Base-by-base conservation (phyloP, 257 asterid genomes). In the Solanum stenotomum region DNA sequence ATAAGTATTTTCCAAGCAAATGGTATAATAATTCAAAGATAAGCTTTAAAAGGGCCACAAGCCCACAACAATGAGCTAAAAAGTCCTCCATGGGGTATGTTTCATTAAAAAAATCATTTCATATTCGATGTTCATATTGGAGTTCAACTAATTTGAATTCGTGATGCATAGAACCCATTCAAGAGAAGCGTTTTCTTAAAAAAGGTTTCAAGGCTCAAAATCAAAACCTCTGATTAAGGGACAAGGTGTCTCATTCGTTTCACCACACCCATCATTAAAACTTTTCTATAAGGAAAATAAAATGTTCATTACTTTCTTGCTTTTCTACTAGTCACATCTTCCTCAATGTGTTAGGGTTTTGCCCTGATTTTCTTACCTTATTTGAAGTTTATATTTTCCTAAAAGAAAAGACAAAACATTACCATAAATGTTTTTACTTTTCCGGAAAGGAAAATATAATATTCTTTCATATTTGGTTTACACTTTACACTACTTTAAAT, bases 121-220 rank as follows among this genome's bases (percentile, higher is more conserved):
- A 6, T 63, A 63, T n/a, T 2, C 0, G 29, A 9, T 10, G 4
- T n/a, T 5, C 3, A 1, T 5, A 16, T 49, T 0, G 4, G 1
- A 10, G 4, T 63, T 63, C 7, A 5, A n/a, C 0, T 10, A 25
- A 63, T n/a, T 63, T 12, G 0, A 4, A 63, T 63, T n/a, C 0
- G 6, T 12, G 11, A 10, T n/a, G 0, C 10, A 25, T 63, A 63
- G 3, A 9, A 2, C 8, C 0, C 7, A n/a, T n/a, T 63, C 1
- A 5, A 5, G 16, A n/a, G 3, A 4, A 63, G 1, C 1, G 1
- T 5, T n/a, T 10, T n/a, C 0, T 5, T 2, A 52, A 52, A 52
- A 8, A 59, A 5, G 2, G 1, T 1, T 59, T 22, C 12, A 59
- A 59, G 0, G 4, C 5, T 59, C 67, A 8, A 20, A 20, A 22